phyloP scores from a whole-genome alignment of 1,284 basidiomycete species.

The Puccinia novopanici region DNA sequence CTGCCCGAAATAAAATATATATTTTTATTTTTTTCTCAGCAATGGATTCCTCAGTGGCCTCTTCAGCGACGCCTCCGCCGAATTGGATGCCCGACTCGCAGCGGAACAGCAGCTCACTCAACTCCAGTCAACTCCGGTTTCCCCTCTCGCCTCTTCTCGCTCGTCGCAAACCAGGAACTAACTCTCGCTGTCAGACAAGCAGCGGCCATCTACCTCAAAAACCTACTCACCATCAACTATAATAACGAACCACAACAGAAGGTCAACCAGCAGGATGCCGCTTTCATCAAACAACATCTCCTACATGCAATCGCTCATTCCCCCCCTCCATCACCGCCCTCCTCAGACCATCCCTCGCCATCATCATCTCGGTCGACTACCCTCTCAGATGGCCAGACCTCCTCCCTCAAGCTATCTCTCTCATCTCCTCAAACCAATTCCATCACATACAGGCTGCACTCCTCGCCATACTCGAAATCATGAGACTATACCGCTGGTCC shows the following conservation, averaged over 20 bases:
- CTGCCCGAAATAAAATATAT: too few species aligned
- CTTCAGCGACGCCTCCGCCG: too few species aligned
- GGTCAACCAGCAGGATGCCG: conserved; percentile 14
- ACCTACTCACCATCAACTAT: conserved; percentile 3
- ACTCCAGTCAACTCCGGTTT: conserved; percentile 23
- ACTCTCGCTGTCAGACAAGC: conserved; percentile 19
- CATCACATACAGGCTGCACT: conserved; percentile 23
- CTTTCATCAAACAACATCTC: conserved; percentile 31
- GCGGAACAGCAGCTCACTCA: conserved; percentile 18
- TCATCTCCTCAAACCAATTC: conserved; percentile 24
- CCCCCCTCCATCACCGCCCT: conserved; percentile 22
- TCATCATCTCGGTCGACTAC: conserved; percentile 32
- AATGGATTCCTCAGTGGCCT: too few species aligned
- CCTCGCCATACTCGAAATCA: conserved; percentile 30
- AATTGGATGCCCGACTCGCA: not conserved
- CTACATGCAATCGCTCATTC: not conserved
- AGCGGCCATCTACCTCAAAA: conserved; percentile 43
- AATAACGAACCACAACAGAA: not conserved
- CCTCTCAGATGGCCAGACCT: conserved; percentile 36
- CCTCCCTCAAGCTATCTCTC: conserved; percentile 13
- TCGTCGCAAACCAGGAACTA: not conserved
- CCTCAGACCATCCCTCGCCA: conserved; percentile 32
- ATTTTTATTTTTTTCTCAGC: too few species aligned
- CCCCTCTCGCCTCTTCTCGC: not conserved
- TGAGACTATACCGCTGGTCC: conserved; percentile 41